Evolutionary conservation across 306 rosid genomes (phyloP), one percentile per base, ranked within the genome.

Genomic region (Acacia melanoxylon): DNA sequence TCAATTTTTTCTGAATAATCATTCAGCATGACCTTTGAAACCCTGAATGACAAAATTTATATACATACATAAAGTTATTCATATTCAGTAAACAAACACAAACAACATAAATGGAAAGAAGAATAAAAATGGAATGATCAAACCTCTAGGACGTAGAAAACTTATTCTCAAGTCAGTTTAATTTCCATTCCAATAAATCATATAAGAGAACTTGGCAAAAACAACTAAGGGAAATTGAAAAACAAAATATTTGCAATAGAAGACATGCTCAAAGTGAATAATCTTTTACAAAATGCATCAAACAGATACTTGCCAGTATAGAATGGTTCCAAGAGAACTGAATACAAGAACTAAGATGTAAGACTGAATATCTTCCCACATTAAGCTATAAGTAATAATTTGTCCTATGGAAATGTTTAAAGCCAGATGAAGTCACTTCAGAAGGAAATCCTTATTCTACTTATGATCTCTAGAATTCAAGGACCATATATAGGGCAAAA

Each of bases 1-100:
- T 93, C 99, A 27, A 93, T 86, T 92, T 92, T 95, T 87, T 91
- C 93, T 22, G 96, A 89, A 87, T 86, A 91, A 67, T 93, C 98
- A 79, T 88, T 89, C 86, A 95, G 68, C 66, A 83, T 46, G 59
- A 90, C 92, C 87, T 93, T 95, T 72, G 99, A 92, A 79, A 93
- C 85, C 84, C 98, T 94, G 91, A 76, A 87, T 49, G 62, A 73
- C 45, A 42, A 81, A 45, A 49, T n/a, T 14, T 75, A 67, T 63
- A 77, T 41, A 72, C 16, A 85, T 19, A 85, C 29, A 80, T 5
- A 54, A 80, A 68, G 63, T 27, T 77, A 49, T 59, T 33, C 12
- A 76, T 33, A 76, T 68, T 71, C 83, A 74, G 63, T 29, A 72
- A 24, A 61, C 49, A 65, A 76, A 79, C 79, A 81, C 8, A 69